These are phyloP conservation scores for Venturia pyrina DNA, from an alignment of 2,329 filamentous ascomycete genomes.

Conservation along the genomic window DNA sequence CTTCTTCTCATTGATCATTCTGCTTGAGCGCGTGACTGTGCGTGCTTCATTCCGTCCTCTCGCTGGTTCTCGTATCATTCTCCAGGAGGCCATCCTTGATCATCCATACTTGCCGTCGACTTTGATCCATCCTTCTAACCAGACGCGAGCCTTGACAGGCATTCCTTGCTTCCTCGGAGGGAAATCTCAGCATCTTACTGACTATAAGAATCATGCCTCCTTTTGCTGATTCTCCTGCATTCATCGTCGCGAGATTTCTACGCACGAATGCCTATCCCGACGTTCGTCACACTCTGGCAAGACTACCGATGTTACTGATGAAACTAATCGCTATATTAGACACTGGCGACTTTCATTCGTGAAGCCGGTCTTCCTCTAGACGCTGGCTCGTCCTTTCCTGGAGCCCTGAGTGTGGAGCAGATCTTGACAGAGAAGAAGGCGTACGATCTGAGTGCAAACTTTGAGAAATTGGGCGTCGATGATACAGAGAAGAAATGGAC, in stretches of 20 bases:
- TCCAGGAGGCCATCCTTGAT: not conserved
- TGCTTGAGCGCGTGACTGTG: not conserved
- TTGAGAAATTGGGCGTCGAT: conserved; percentile 44
- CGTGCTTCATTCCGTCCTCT: not conserved
- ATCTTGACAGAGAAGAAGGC: conserved; percentile 51
- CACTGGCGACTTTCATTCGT: conserved; percentile 45
- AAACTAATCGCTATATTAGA: conserved; percentile 27
- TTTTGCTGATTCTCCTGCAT: conserved; percentile 25
- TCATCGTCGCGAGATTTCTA: conserved; percentile 33
- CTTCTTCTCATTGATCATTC: not conserved
- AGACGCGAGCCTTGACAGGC: not conserved
- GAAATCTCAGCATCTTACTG: not conserved
- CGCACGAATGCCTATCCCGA: conserved; percentile 30
- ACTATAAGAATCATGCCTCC: conserved; percentile 10
- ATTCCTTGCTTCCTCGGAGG: not conserved
- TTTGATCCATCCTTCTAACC: not conserved
- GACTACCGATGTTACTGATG: not conserved
- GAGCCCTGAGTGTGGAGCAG: conserved; percentile 43
- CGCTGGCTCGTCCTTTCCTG: conserved; percentile 32
- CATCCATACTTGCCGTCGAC: not conserved
- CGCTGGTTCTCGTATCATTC: not conserved
- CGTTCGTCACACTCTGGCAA: conserved; percentile 17
- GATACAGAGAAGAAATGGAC: conserved; percentile 36
- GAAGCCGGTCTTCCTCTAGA: conserved; percentile 46
- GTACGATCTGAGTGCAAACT: conserved; percentile 45